Conservation (phyloP, 441 rosid species). For the Populus trichocarpa region DNA sequence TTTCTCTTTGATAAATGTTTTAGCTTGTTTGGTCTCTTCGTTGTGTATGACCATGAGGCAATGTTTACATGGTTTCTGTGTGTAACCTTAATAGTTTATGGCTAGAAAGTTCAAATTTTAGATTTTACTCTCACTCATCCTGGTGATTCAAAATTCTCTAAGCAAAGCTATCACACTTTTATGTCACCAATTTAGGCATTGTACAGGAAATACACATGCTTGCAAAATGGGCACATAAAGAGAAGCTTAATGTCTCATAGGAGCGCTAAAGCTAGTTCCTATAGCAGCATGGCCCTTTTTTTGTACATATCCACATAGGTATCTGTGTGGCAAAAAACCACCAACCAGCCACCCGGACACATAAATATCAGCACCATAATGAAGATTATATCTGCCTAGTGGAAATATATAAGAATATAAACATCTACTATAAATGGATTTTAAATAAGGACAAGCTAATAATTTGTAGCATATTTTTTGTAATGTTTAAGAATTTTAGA, state of each 20-base stretch:
- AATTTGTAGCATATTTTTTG: neutral
- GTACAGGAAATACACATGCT: neutral
- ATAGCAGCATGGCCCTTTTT: conserved; percentile 13
- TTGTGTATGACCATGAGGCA: neutral
- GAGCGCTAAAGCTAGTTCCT: neutral
- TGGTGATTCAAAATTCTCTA: neutral
- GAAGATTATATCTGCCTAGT: neutral
- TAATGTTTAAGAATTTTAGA: neutral
- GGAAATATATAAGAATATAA: neutral
- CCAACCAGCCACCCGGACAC: neutral
- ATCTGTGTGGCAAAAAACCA: neutral
- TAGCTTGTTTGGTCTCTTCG: neutral
- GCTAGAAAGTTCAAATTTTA: neutral
- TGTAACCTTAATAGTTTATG: neutral
- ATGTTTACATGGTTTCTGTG: neutral
- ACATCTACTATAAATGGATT: neutral
- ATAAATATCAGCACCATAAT: neutral
- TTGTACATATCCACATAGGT: neutral
- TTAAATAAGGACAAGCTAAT: neutral
- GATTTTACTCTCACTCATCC: neutral
- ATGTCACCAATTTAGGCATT: neutral
- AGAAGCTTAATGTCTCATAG: neutral
- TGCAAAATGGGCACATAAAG: neutral
- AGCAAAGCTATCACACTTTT: neutral
- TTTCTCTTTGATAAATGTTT: neutral